Percentiles rank a stretch among this genome's conserved stretches.
Evolutionary conservation across 148 eudicot genomes (phyloP).

Genomic region (Linanthus parryae): DNA sequence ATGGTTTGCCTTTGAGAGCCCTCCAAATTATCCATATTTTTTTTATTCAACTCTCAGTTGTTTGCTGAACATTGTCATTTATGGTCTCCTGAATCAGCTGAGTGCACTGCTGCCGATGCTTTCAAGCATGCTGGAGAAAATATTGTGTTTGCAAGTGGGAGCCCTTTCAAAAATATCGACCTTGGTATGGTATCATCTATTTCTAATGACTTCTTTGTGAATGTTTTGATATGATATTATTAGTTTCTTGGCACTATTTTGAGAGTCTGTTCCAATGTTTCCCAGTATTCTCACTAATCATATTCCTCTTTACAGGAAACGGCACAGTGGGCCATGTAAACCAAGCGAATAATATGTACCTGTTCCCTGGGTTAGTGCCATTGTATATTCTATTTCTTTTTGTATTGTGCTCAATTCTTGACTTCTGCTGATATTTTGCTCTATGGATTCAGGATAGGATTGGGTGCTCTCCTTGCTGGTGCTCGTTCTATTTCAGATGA

Average conservation of each 20-base stretch:
- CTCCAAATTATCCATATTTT: constrained; percentile 2
- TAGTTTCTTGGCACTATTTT: background rate
- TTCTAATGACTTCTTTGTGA: background rate
- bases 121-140: constrained; percentile 92
- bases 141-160: constrained; percentile 93
- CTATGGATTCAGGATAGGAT: constrained; percentile 68
- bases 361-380: constrained; percentile 86
- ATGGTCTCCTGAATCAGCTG: constrained; percentile 49
- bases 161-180: constrained; percentile 87
- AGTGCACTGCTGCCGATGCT: constrained; percentile 93
- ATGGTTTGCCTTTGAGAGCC: constrained; percentile 48
- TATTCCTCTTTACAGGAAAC: constrained; percentile 46
- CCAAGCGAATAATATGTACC: constrained; percentile 99
- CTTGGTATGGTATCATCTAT: constrained; percentile 44
- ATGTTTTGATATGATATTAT: background rate
- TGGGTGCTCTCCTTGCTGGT: constrained; percentile 90
- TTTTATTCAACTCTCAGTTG: background rate
- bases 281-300: background rate
- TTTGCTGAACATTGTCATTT: constrained; percentile 2
- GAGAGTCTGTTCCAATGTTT: background rate
- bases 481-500: constrained; percentile 88
- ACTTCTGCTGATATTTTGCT: constrained; percentile 7
- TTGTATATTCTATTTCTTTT: constrained; percentile 9
- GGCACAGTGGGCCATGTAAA: constrained; percentile 93
- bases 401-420: background rate